Conservation (phyloP, 2,329 filamentous ascomycete genomes). For the Elsinoe ampelina region DNA sequence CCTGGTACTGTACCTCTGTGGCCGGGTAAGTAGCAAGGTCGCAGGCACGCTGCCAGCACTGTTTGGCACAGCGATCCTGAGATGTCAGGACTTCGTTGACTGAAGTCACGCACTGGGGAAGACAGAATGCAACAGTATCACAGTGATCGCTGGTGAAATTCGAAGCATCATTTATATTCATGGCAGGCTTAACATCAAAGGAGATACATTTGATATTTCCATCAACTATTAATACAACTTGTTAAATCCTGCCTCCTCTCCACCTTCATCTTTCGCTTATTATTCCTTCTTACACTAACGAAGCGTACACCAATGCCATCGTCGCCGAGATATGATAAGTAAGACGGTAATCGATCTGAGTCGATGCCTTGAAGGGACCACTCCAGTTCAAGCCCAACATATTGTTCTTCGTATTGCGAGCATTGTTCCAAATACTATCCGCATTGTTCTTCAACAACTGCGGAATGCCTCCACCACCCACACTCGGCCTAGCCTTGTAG, state of each 20-base stretch:
- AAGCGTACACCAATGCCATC: conserved; percentile 24
- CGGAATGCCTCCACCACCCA: conserved; percentile 34
- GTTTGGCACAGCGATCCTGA: too few relatives aligned
- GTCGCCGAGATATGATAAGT: conserved; percentile 18
- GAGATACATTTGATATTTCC: too few relatives aligned
- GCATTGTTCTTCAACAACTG: conserved; percentile 53
- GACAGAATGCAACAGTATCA: too few relatives aligned
- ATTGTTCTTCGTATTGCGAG: conserved; percentile 40
- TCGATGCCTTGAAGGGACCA: conserved; percentile 41
- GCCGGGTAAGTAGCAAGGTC: not conserved
- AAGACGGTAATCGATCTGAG: conserved; percentile 25
- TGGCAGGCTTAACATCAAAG: too few relatives aligned
- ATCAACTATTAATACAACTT: too few relatives aligned
- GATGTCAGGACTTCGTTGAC: too few relatives aligned
- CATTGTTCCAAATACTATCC: conserved; percentile 54
- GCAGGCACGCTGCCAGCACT: too few relatives aligned
- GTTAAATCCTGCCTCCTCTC: too few relatives aligned
- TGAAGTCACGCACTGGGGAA: too few relatives aligned
- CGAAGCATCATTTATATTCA: not conserved
- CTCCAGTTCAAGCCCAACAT: conserved; percentile 56
- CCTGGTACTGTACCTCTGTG: conserved; percentile 1
- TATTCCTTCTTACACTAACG: conserved; percentile 18
- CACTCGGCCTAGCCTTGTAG: conserved; percentile 41
- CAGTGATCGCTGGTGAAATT: not conserved
- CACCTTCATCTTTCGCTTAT: too few relatives aligned